phyloP scores from a whole-genome alignment of 495 filamentous ascomycete species.

The Penicillium lagena region DNA sequence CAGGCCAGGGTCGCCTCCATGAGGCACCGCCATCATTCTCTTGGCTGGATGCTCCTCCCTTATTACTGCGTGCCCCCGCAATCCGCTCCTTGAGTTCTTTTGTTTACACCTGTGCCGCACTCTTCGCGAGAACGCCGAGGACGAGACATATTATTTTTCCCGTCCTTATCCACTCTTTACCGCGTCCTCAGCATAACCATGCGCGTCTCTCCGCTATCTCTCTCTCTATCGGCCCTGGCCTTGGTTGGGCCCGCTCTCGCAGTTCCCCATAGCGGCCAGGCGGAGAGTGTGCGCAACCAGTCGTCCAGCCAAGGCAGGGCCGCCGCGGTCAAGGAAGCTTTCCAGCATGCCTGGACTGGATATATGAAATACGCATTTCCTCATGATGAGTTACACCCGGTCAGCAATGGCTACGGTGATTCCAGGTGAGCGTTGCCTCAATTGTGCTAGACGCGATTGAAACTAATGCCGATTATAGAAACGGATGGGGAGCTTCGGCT shows the following conservation, averaged over 20 bases:
- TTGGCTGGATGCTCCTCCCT: too few species aligned
- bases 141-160: too few species aligned
- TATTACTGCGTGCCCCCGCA: too few species aligned
- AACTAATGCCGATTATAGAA: constrained; percentile 40
- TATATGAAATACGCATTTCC: constrained; percentile 77
- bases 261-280: constrained; percentile 7
- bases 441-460: background rate
- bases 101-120: too few species aligned
- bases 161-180: too few species aligned
- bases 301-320: constrained; percentile 32
- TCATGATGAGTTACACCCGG: constrained; percentile 68
- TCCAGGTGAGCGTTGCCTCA: constrained; percentile 50
- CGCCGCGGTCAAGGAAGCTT: constrained; percentile 67
- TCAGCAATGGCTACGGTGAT: constrained; percentile 57
- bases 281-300: constrained; percentile 1
- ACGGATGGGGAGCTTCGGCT: constrained; percentile 82
- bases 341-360: constrained; percentile 72
- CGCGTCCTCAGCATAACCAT: constrained; percentile 11
- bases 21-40: too few species aligned
- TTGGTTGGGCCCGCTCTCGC: constrained; percentile 20
- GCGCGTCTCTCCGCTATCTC: constrained; percentile 22
- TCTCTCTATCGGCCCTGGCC: constrained; percentile 19
- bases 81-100: too few species aligned
- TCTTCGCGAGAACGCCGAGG: too few species aligned
- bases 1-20: too few species aligned